These are phyloP conservation scores for Solanum ossicruentum DNA, from an alignment of 257 asterid species.

Conservation along the genomic window DNA sequence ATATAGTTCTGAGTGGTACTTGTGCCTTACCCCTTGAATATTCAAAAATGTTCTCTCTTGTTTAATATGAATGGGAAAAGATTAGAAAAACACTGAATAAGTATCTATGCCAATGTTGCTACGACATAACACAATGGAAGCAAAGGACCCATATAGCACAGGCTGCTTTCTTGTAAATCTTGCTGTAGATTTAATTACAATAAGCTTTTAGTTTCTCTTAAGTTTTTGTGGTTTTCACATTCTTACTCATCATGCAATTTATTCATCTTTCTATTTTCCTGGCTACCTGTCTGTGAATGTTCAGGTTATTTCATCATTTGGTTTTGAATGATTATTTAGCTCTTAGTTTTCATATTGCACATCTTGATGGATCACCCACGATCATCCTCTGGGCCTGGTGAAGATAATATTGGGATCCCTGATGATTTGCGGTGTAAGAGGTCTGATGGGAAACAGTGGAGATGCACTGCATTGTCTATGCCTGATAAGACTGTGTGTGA, in stretches of 20 bases:
- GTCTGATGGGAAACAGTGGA: slow-evolving; percentile 99
- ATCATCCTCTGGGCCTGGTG: slow-evolving; percentile 55
- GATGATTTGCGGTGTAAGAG: slow-evolving; percentile 99
- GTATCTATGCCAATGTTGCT: background rate
- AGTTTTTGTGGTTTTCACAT: background rate
- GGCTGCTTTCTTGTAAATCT: background rate
- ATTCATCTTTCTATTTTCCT: background rate
- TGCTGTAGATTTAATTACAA: background rate
- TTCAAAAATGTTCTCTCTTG: background rate
- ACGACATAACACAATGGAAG: background rate
- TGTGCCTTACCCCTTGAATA: background rate
- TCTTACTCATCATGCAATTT: background rate
- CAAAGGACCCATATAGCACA: background rate
- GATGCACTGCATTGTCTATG: slow-evolving; percentile 99
- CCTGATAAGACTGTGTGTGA: slow-evolving; percentile 98
- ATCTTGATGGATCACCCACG: slow-evolving; percentile 64
- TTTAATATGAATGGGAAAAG: background rate
- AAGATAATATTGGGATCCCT: slow-evolving; percentile 75
- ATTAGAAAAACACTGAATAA: background rate
- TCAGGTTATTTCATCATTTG: slow-evolving; percentile 17
- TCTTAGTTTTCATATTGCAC: background rate
- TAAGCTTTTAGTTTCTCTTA: background rate
- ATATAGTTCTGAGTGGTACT: background rate
- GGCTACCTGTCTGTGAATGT: background rate
- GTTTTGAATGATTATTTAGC: slow-evolving; percentile 5